These are phyloP conservation scores for Rhodotorula sp. DNA, from an alignment of 1,284 basidiomycete genomes.

Conservation along the genomic window DNA sequence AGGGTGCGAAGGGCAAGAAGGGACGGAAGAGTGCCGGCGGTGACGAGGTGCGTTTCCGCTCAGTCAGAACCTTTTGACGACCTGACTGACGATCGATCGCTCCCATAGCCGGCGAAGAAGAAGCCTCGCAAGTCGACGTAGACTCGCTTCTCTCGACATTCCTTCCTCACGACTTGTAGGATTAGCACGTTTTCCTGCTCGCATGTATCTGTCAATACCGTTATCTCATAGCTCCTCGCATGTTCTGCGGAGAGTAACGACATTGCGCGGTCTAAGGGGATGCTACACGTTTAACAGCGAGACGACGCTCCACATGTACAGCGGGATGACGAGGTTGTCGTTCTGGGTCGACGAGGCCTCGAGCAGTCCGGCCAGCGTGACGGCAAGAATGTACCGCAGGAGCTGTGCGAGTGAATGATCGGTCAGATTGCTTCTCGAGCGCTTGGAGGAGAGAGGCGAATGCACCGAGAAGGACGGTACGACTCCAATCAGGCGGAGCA, in stretches of 20 bases:
- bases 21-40: constrained; percentile 28
- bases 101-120: background rate
- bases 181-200: background rate
- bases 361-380: constrained; percentile 65
- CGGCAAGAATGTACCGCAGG: constrained; percentile 52
- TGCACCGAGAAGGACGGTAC: constrained; percentile 72
- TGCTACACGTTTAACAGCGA: constrained; percentile 11
- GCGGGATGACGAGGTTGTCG: constrained; percentile 72
- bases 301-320: constrained; percentile 38
- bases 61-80: too few relatives aligned
- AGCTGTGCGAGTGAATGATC: constrained; percentile 40
- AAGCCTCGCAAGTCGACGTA: constrained; percentile 9
- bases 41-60: constrained; percentile 14
- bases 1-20: constrained; percentile 26
- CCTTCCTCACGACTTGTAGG: background rate
- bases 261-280: background rate
- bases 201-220: background rate
- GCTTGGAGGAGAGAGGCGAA: background rate
- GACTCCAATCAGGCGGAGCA: constrained; percentile 67
- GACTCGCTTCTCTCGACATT: background rate
- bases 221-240: background rate
- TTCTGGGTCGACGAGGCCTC: constrained; percentile 90
- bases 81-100: too few relatives aligned
- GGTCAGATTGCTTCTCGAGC: background rate
- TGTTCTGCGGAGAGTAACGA: too few relatives aligned